Evolutionary conservation across 805 yeast species (phyloP).

Genomic region (Monosporozyma unispora): DNA sequence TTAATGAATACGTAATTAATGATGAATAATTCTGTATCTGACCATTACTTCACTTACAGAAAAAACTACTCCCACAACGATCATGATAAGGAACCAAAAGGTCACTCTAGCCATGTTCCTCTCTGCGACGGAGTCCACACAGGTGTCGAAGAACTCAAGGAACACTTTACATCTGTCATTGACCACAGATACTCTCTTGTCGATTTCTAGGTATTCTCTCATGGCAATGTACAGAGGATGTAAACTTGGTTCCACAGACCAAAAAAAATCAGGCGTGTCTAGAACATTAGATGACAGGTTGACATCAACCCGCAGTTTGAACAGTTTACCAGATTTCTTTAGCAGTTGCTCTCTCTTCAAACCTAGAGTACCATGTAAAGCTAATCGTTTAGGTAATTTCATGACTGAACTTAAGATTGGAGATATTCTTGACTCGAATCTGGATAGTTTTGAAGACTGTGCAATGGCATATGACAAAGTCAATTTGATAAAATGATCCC

Average conservation of each 20-base stretch:
- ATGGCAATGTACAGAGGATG: constrained; percentile 88
- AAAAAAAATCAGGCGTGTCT: constrained; percentile 93
- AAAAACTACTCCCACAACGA: constrained; percentile 68
- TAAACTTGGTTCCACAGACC: constrained; percentile 92
- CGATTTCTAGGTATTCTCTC: constrained; percentile 88
- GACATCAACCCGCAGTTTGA: constrained; percentile 87
- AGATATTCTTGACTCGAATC: constrained; percentile 88
- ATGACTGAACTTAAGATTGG: constrained; percentile 74
- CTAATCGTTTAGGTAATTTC: constrained; percentile 81
- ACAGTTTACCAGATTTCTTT: constrained; percentile 82
- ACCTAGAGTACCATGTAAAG: constrained; percentile 82
- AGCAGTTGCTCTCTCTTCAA: constrained; percentile 74
- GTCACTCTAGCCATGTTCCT: constrained; percentile 86
- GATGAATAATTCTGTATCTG: constrained; percentile 42
- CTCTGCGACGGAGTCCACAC: constrained; percentile 91
- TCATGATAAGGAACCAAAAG: constrained; percentile 76
- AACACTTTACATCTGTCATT: constrained; percentile 93
- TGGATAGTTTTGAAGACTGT: constrained; percentile 83
- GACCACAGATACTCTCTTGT: constrained; percentile 85
- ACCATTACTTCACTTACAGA: constrained; percentile 62
- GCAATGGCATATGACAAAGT: constrained; percentile 96
- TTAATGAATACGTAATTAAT: background rate
- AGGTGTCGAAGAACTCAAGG: constrained; percentile 83
- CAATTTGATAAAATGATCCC: constrained; percentile 85
- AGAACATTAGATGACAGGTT: constrained; percentile 82